Conservation (phyloP, 495 filamentous ascomycete species). For the Podospora anserina region DNA sequence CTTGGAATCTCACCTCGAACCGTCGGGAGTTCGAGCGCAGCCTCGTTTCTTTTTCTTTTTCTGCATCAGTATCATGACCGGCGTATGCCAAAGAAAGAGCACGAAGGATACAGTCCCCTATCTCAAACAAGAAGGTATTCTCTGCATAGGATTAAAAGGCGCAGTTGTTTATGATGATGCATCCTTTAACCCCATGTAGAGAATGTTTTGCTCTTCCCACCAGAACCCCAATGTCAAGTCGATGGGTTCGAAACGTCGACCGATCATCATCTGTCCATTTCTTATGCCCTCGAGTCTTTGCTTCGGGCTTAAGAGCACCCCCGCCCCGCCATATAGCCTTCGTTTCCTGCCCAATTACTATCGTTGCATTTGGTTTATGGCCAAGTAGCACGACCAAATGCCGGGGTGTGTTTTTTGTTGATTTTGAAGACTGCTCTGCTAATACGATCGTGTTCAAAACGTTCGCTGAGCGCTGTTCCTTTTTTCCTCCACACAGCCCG, state of each 20-base stretch:
- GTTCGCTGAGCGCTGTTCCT: background rate
- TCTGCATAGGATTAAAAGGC: too few relatives aligned
- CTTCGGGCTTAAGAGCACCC: background rate
- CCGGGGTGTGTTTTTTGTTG: too few relatives aligned
- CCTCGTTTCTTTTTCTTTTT: background rate
- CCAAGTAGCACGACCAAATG: too few relatives aligned
- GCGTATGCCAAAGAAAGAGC: background rate
- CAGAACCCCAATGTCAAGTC: background rate
- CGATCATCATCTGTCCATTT: background rate
- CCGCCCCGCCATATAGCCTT: background rate
- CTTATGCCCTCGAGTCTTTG: background rate
- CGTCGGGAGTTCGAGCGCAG: background rate
- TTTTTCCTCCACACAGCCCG: background rate
- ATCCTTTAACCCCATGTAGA: background rate
- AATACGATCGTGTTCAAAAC: background rate
- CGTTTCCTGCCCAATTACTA: background rate
- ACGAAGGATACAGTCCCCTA: background rate
- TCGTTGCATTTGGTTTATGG: background rate
- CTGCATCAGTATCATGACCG: background rate
- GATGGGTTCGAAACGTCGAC: background rate
- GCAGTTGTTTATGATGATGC: background rate
- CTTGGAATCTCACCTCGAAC: background rate
- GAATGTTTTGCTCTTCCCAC: background rate
- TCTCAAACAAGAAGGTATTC: background rate
- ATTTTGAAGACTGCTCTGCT: too few relatives aligned